Percentiles rank a stretch among this genome's conserved stretches.
phyloP scores from a whole-genome alignment of 2,329 filamentous ascomycete genomes.

The Colletotrichum brevisporum region DNA sequence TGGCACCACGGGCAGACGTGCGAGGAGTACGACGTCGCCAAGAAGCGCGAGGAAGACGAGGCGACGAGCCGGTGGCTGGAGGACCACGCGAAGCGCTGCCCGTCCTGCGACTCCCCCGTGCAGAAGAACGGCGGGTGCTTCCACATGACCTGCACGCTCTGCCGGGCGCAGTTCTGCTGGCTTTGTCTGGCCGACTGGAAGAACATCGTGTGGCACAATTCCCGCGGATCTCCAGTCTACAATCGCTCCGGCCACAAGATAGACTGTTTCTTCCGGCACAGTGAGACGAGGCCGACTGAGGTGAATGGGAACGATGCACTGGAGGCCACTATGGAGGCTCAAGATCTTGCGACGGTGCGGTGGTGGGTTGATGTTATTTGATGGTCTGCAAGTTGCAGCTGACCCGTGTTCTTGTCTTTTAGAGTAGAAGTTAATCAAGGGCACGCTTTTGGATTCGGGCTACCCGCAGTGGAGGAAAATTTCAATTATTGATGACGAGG shows the following conservation, averaged over 20 bases:
- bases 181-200: constrained; percentile 46
- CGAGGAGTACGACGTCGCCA: constrained; percentile 36
- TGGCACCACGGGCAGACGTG: constrained; percentile 47
- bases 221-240: background rate
- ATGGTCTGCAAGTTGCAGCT: too few relatives aligned
- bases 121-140: constrained; percentile 53
- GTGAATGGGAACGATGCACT: background rate
- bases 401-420: too few relatives aligned
- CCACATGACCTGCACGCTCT: constrained; percentile 57
- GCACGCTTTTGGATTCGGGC: too few relatives aligned
- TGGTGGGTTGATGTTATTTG: too few relatives aligned
- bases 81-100: constrained; percentile 46
- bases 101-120: constrained; percentile 44
- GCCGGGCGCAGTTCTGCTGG: constrained; percentile 55
- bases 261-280: background rate
- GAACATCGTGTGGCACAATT: constrained; percentile 12
- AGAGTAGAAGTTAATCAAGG: too few relatives aligned
- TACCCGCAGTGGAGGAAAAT: too few relatives aligned
- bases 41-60: background rate
- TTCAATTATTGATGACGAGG: too few relatives aligned
- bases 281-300: too few relatives aligned
- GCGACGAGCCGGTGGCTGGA: constrained; percentile 43
- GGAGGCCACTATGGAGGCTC: background rate
- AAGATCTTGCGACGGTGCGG: background rate
- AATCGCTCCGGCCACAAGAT: background rate